Conservation (phyloP, 148 eudicot species). For the Vaccinium corymbosum region DNA sequence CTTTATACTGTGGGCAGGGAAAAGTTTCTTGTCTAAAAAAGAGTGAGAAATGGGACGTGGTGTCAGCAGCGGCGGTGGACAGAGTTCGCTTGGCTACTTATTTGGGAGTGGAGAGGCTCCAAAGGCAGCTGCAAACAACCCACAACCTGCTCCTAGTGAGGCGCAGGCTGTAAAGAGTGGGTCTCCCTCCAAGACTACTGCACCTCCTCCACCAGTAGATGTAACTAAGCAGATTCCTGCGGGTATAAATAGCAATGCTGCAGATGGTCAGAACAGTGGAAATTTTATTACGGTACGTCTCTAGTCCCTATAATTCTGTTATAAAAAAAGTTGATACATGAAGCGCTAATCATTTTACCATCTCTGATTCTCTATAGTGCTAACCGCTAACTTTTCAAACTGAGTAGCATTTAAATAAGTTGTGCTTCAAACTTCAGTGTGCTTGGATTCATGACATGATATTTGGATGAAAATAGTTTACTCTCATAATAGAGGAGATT, state of each 20-base stretch:
- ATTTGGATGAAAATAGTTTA: constrained; percentile 1
- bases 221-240: constrained; percentile 61
- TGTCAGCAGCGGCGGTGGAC: constrained; percentile 91
- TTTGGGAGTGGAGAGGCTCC: constrained; percentile 78
- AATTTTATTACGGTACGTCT: constrained; percentile 80
- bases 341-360: not conserved
- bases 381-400: not conserved
- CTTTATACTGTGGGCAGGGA: constrained; percentile 6
- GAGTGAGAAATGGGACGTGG: constrained; percentile 68
- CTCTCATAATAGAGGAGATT: not conserved
- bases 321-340: not conserved
- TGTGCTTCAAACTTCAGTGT: not conserved
- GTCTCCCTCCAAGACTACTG: constrained; percentile 35
- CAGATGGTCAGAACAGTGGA: constrained; percentile 83
- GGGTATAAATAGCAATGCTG: constrained; percentile 51
- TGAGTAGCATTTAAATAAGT: not conserved
- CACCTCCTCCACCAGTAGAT: constrained; percentile 42
- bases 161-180: constrained; percentile 28
- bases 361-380: not conserved
- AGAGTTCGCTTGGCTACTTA: constrained; percentile 78
- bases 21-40: not conserved
- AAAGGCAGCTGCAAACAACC: constrained; percentile 39
- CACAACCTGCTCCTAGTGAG: constrained; percentile 30
- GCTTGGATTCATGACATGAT: constrained; percentile 1
- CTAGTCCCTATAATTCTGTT: not conserved